These are phyloP conservation scores for Podospora appendiculata DNA, from an alignment of 495 filamentous ascomycete species.

Conservation along the genomic window DNA sequence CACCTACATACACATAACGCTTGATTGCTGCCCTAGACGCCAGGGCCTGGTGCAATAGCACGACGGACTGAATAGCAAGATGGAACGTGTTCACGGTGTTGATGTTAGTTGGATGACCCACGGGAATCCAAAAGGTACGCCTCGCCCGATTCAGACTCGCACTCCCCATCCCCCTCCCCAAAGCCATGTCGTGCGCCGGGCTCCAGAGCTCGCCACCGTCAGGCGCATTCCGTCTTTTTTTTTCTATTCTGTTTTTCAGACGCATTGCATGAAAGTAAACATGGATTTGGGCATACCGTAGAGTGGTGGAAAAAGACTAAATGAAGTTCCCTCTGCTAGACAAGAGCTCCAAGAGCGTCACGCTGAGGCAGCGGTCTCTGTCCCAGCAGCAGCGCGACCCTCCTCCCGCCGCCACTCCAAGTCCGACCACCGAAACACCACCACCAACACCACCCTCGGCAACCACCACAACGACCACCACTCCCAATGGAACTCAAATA, in stretches of 20 bases:
- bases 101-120: conserved; percentile 63
- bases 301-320: background rate
- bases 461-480: background rate
- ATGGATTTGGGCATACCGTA: background rate
- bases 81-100: conserved; percentile 58
- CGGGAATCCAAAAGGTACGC: conserved; percentile 40
- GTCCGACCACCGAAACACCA: background rate
- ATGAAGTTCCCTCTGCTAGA: conserved; percentile 8
- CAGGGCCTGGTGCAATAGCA: conserved; percentile 4
- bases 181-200: background rate
- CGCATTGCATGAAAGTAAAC: background rate
- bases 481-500: background rate
- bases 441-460: background rate
- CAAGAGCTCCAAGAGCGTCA: conserved; percentile 12
- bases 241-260: background rate
- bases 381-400: conserved; percentile 13
- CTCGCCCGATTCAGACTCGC: too few species aligned
- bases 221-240: background rate
- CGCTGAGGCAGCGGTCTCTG: conserved; percentile 10
- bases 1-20: background rate
- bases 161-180: too few species aligned
- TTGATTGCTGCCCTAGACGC: background rate
- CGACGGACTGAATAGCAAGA: conserved; percentile 11
- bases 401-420: too few species aligned
- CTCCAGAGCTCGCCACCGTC: background rate